These are phyloP conservation scores for Paraleonurus japonicus DNA, from an alignment of 257 asterid genomes.

Conservation along the genomic window DNA sequence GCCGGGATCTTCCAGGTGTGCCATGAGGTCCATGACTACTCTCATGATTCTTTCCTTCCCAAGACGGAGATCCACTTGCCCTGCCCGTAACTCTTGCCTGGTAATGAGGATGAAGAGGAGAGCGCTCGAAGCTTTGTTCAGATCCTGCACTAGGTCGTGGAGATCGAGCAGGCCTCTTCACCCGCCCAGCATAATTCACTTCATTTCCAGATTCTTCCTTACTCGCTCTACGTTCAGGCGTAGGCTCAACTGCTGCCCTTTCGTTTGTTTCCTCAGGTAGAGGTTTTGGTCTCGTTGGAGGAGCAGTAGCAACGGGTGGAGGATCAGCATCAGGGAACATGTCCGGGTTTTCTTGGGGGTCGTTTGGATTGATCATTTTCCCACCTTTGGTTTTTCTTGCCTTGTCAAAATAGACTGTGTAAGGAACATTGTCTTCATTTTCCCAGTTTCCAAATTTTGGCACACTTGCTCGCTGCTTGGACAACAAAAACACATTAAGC, in stretches of 20 bases:
- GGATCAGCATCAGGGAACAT: constrained; percentile 39
- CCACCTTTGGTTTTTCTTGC: constrained; percentile 73
- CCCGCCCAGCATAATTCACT: constrained; percentile 44
- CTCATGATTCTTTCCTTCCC: constrained; percentile 62
- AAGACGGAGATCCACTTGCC: constrained; percentile 55
- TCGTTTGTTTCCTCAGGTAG: constrained; percentile 37
- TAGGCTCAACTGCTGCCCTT: constrained; percentile 31
- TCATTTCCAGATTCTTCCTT: constrained; percentile 46
- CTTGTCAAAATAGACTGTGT: constrained; percentile 66
- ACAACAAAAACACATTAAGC: background rate
- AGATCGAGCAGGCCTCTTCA: constrained; percentile 40
- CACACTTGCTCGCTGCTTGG: constrained; percentile 55
- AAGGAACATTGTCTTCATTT: constrained; percentile 59
- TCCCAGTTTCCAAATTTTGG: constrained; percentile 89
- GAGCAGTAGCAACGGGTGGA: constrained; percentile 16
- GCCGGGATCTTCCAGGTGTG: constrained; percentile 48
- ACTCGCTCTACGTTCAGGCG: constrained; percentile 35
- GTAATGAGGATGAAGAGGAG: constrained; percentile 66
- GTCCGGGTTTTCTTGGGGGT: constrained; percentile 66
- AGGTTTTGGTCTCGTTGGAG: constrained; percentile 30
- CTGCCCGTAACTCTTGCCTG: constrained; percentile 46
- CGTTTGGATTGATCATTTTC: constrained; percentile 74
- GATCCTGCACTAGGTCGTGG: constrained; percentile 54
- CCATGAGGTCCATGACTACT: constrained; percentile 40
- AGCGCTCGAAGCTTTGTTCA: constrained; percentile 61